phyloP scores from a whole-genome alignment of 306 rosid genomes.

The Malus orientalis region DNA sequence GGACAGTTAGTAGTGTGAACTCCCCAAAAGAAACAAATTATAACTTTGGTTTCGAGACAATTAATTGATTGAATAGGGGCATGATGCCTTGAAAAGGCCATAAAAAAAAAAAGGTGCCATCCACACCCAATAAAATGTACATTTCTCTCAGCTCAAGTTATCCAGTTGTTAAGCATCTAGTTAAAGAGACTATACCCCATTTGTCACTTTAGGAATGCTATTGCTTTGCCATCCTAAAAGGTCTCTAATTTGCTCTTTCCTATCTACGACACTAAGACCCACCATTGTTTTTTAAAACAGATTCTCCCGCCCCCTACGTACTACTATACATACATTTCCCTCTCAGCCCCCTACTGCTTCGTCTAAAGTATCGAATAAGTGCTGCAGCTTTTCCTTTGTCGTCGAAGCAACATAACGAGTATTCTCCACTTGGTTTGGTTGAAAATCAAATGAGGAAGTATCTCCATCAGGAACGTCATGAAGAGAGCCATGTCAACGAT shows the following conservation, averaged over 20 bases:
- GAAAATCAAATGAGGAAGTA: constrained; percentile 31
- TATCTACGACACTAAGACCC: constrained; percentile 10
- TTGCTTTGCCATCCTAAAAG: constrained; percentile 12
- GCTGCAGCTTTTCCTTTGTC: neutral
- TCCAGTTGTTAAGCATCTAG: constrained; percentile 17
- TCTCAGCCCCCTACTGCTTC: constrained; percentile 14
- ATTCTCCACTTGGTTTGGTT: constrained; percentile 26
- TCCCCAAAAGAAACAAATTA: constrained; percentile 12
- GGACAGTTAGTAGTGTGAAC: constrained; percentile 15
- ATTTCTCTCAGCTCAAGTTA: constrained; percentile 21
- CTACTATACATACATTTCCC: neutral
- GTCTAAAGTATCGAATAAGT: constrained; percentile 12
- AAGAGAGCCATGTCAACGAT: neutral
- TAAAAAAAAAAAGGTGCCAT: too few species aligned
- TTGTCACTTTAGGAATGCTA: constrained; percentile 22
- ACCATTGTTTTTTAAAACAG: constrained; percentile 9
- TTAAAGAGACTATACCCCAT: neutral
- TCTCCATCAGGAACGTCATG: constrained; percentile 16
- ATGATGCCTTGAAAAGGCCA: neutral
- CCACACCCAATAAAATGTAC: constrained; percentile 13
- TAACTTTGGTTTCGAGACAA: neutral
- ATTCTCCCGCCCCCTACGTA: constrained; percentile 34
- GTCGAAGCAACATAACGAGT: neutral
- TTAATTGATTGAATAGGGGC: neutral
- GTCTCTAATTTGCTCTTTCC: constrained; percentile 20